Conservation (phyloP, 441 rosid genomes). For the Adansonia rubrostipa region DNA sequence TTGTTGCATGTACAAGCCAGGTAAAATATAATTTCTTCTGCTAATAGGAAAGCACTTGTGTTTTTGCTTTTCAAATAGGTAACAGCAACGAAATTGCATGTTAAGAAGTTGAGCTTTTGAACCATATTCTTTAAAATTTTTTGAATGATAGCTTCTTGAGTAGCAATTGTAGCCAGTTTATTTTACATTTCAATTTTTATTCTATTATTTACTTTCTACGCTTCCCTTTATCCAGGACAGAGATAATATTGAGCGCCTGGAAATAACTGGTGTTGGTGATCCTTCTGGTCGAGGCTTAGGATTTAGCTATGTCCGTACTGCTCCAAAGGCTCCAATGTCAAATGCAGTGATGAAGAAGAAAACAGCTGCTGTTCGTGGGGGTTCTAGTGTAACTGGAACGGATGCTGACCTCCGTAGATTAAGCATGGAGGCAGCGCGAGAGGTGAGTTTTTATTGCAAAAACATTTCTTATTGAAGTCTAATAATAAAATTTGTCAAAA, state of each 20-base stretch:
- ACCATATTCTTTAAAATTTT: background rate
- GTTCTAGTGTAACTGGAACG: constrained; percentile 94
- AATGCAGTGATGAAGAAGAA: constrained; percentile 82
- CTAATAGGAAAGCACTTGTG: background rate
- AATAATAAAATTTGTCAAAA: constrained; percentile 17
- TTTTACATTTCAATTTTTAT: background rate
- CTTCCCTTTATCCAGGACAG: constrained; percentile 64
- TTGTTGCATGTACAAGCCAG: constrained; percentile 95
- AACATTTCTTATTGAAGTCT: background rate
- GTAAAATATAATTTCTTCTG: constrained; percentile 39
- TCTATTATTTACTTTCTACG: constrained; percentile 19
- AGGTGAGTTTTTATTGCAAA: constrained; percentile 52
- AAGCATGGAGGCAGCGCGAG: constrained; percentile 99
- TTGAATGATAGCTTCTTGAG: background rate
- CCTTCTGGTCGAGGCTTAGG: constrained; percentile 99
- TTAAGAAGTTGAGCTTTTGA: background rate
- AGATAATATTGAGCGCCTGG: constrained; percentile 97
- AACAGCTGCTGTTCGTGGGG: constrained; percentile 82
- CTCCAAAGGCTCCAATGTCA: constrained; percentile 88
- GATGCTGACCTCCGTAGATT: constrained; percentile 99
- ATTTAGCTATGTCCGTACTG: constrained; percentile 91
- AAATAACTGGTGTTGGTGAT: constrained; percentile 99
- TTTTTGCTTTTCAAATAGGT: background rate
- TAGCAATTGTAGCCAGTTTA: background rate
- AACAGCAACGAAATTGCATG: background rate